Percentiles rank a stretch among this genome's conserved stretches.
Evolutionary conservation across 805 yeast genomes (phyloP).

Genomic region (Teunomyces lycoperdinae): DNA sequence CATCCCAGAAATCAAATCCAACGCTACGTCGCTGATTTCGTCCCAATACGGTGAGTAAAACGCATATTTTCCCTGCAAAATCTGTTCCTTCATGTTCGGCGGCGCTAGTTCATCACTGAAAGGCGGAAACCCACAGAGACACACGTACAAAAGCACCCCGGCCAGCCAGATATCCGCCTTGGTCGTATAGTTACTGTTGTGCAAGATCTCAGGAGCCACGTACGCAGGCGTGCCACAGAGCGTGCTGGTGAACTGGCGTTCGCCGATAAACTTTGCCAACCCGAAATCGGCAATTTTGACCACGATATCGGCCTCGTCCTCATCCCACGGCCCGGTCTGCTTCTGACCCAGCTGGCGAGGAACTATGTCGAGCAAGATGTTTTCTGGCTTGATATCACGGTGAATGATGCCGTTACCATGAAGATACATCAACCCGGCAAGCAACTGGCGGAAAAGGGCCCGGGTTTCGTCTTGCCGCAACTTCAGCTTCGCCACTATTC

Average conservation of each 20-base stretch:
- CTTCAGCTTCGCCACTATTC: slow-evolving; percentile 63
- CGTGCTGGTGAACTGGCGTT: slow-evolving; percentile 69
- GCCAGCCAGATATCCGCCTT: slow-evolving; percentile 82
- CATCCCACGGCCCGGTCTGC: slow-evolving; percentile 56
- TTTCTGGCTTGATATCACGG: slow-evolving; percentile 46
- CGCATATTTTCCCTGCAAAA: slow-evolving; percentile 62
- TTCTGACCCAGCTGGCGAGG: slow-evolving; percentile 31
- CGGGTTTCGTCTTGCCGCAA: slow-evolving; percentile 61
- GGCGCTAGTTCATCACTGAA: slow-evolving; percentile 81
- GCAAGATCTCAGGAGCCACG: slow-evolving; percentile 77
- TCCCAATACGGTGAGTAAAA: slow-evolving; percentile 83
- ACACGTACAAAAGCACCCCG: slow-evolving; percentile 74
- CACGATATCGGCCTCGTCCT: slow-evolving; percentile 55
- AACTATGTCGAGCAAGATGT: slow-evolving; percentile 47
- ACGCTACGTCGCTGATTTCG: slow-evolving; percentile 57
- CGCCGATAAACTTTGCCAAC: slow-evolving; percentile 65
- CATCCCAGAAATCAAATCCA: slow-evolving; percentile 63
- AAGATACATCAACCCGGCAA: slow-evolving; percentile 36
- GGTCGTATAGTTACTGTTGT: slow-evolving; percentile 58
- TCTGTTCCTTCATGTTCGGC: slow-evolving; percentile 75
- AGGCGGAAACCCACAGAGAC: slow-evolving; percentile 83
- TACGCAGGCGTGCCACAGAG: slow-evolving; percentile 86
- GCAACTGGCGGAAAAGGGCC: slow-evolving; percentile 50
- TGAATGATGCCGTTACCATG: slow-evolving; percentile 42
- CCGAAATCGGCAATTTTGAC: slow-evolving; percentile 88